Evolutionary conservation across 2,329 filamentous ascomycete genomes (phyloP).

Genomic region (Fusarium pseudograminearum): DNA sequence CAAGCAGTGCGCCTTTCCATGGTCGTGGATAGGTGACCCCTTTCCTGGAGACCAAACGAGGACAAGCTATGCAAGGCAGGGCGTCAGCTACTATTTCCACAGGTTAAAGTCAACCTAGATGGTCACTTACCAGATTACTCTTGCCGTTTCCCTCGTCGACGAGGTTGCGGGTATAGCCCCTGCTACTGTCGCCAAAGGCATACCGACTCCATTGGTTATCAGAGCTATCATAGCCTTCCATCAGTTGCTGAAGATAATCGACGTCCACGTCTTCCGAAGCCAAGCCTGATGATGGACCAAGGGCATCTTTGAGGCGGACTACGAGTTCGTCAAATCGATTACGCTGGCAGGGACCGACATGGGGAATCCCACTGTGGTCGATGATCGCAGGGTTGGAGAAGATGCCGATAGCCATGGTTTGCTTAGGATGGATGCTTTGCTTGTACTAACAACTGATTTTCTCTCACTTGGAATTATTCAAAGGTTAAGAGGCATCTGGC

Average conservation of each 20-base stretch:
- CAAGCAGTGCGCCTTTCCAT: constrained; percentile 88
- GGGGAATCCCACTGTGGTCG: constrained; percentile 37
- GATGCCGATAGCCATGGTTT: constrained; percentile 54
- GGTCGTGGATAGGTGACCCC: constrained; percentile 87
- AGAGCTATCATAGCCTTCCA: constrained; percentile 79
- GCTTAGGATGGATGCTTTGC: constrained; percentile 24
- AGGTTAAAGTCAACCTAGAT: constrained; percentile 18
- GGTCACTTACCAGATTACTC: constrained; percentile 72
- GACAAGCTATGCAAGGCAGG: constrained; percentile 70
- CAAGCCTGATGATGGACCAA: constrained; percentile 85
- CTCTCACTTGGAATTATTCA: constrained; percentile 13
- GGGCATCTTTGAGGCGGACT: constrained; percentile 75
- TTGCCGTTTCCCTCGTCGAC: constrained; percentile 90
- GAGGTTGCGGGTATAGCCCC: constrained; percentile 86
- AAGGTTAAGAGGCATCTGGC: constrained; percentile 23
- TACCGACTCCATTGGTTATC: constrained; percentile 79
- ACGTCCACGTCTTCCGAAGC: constrained; percentile 86
- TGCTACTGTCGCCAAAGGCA: constrained; percentile 76
- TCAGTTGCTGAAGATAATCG: constrained; percentile 75
- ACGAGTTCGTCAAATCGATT: constrained; percentile 78
- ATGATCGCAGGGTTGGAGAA: constrained; percentile 44
- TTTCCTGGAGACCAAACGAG: constrained; percentile 91
- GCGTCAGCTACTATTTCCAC: constrained; percentile 31
- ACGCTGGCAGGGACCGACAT: constrained; percentile 45
- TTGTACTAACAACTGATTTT: constrained; percentile 30